Base-by-base conservation (phyloP, 805 yeast genomes). In the Saturnispora dispora region DNA sequence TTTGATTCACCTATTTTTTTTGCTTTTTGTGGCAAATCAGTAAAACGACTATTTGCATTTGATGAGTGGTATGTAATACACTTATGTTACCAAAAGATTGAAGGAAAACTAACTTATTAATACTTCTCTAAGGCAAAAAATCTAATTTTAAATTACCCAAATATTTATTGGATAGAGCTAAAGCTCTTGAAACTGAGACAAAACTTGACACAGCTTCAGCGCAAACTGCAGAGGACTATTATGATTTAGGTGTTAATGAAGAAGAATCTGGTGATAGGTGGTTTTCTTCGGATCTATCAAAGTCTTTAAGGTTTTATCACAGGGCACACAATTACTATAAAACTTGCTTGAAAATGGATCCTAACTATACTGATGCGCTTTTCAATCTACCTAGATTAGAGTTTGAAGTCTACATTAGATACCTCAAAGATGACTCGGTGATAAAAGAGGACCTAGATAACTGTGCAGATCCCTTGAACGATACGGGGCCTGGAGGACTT, bases 181-280 rank as follows among this genome's bases (percentile, higher is more conserved):
- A 53, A 36, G 32, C 44, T 17, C n/a, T 48, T 36, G 33, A 27
- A 37, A 3, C n/a, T 17, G 48, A 48, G 25, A 5, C 3, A 39
- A 28, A 27, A 32, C 5, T 40, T 43, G 33, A 41, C 28, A 11
- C 32, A 46, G 42, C 10, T 5, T 60, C 58, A 10, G 75, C 75
- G 5, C 62, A 66, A 5, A 72, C 80, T 0, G 71, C 76, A 0
- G 78, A 76, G 32, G 87, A 81, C 4, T 74, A 59, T 48, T 69
- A 82, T n/a, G 80, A 77, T 32, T 67, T 67, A 47, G 91, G 81
- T 1, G 71, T 81, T 0, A 69, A 69, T 10, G 81, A 78, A 51
- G 91, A 84, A 60, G 90, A 84, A 53, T 74, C 78, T n/a, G 91
- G 88, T 0, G 90, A 84, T 59, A 63, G 90, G 45, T 85, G 89